Percentiles rank a stretch among this genome's conserved stretches.
phyloP scores from a whole-genome alignment of 352 stramenopile genomes.

The Phytophthora constricta region DNA sequence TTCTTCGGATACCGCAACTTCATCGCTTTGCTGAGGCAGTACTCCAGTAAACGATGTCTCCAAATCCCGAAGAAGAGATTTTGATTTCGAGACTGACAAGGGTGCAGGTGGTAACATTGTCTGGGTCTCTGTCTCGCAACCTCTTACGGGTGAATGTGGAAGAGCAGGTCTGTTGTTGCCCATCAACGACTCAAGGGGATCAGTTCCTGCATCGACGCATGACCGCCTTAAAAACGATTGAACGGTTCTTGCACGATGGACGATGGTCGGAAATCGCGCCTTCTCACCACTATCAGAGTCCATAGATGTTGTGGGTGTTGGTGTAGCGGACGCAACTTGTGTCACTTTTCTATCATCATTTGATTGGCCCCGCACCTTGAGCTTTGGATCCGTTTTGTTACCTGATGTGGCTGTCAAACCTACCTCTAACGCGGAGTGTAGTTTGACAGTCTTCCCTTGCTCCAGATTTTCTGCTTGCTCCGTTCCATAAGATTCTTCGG shows the following conservation, averaged over 20 bases:
- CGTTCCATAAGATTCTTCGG: background rate
- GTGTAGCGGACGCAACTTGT: constrained; percentile 1
- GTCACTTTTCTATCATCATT: constrained; percentile 3
- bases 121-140: constrained; percentile 60
- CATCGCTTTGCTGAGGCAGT: constrained; percentile 11
- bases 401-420: constrained; percentile 14
- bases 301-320: constrained; percentile 3
- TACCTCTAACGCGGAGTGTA: constrained; percentile 6
- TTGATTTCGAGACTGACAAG: constrained; percentile 30
- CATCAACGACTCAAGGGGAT: constrained; percentile 66
- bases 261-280: constrained; percentile 19
- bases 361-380: constrained; percentile 7
- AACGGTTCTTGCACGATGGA: constrained; percentile 29
- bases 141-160: background rate
- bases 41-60: too few relatives aligned
- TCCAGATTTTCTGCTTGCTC: background rate
- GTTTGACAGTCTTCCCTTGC: constrained; percentile 9
- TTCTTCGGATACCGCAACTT: constrained; percentile 8
- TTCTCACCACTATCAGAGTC: constrained; percentile 7
- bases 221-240: constrained; percentile 38
- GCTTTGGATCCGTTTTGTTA: constrained; percentile 4
- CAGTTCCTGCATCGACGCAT: constrained; percentile 56
- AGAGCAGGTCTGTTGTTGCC: constrained; percentile 12
- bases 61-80: constrained; percentile 9
- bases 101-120: constrained; percentile 47